A percentile compares a stretch with the other conserved stretches of the same genome.
Conservation (phyloP, 306 rosid genomes). For the Mimosa bimucronata region DNA sequence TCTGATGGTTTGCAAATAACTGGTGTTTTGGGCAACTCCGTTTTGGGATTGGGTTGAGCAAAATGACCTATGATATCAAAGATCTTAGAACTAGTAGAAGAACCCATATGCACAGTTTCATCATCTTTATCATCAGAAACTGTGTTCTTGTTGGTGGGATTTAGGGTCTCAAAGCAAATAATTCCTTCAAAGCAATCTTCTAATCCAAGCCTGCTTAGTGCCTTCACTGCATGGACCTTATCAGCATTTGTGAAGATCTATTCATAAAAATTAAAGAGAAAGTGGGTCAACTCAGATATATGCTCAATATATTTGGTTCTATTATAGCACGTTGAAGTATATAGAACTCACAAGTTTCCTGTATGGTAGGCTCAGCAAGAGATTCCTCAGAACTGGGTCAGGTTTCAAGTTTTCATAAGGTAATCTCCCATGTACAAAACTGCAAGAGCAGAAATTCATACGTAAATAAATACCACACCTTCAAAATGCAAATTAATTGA, state of each 20-base stretch:
- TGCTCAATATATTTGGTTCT: conserved; percentile 15
- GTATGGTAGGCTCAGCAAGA: conserved; percentile 74
- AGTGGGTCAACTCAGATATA: conserved; percentile 28
- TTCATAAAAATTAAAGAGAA: conserved; percentile 3
- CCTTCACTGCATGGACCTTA: conserved; percentile 73
- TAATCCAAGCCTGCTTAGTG: conserved; percentile 80
- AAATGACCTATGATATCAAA: conserved; percentile 83
- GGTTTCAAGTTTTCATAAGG: conserved; percentile 91
- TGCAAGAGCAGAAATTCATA: conserved; percentile 31
- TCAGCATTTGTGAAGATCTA: conserved; percentile 98
- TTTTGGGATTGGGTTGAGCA: conserved; percentile 54
- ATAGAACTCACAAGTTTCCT: conserved; percentile 73
- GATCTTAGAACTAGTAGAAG: conserved; percentile 42
- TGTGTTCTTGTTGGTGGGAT: conserved; percentile 63
- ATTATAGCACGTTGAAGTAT: not conserved
- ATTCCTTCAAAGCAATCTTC: conserved; percentile 95
- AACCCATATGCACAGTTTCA: conserved; percentile 75
- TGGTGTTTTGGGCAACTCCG: conserved; percentile 78
- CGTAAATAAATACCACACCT: conserved; percentile 22
- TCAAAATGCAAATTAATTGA: conserved; percentile 17
- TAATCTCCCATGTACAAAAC: conserved; percentile 95
- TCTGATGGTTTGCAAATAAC: conserved; percentile 88
- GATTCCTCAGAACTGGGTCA: conserved; percentile 77
- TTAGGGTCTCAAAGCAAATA: conserved; percentile 93
- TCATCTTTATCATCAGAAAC: conserved; percentile 88